Percentiles rank a stretch among this genome's conserved stretches.
phyloP scores from a whole-genome alignment of 768 basidiomycete genomes.

The Lactarius pseudohatsudake region DNA sequence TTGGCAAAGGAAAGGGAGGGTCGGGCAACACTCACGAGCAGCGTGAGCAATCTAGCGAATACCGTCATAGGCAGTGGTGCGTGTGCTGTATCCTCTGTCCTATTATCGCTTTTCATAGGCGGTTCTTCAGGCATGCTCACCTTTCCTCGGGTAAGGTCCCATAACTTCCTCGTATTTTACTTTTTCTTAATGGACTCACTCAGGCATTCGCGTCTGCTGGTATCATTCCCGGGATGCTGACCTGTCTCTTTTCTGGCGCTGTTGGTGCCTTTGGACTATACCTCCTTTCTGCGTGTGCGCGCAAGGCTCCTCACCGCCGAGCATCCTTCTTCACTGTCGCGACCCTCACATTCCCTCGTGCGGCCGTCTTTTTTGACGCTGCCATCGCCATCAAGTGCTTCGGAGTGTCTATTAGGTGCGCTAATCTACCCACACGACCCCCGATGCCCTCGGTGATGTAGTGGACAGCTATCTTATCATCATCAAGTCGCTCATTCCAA shows the following conservation, averaged over 20 bases:
- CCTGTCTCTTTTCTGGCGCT: slow-evolving; percentile 77
- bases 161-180: background rate
- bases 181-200: background rate
- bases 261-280: slow-evolving; percentile 86
- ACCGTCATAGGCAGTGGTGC: slow-evolving; percentile 90
- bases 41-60: slow-evolving; percentile 79
- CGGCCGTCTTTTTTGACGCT: slow-evolving; percentile 86
- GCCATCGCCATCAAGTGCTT: slow-evolving; percentile 97
- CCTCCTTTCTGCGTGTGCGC: slow-evolving; percentile 81
- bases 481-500: slow-evolving; percentile 91
- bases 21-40: slow-evolving; percentile 65
- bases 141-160: slow-evolving; percentile 68
- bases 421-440: slow-evolving; percentile 13
- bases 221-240: slow-evolving; percentile 84
- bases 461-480: slow-evolving; percentile 77
- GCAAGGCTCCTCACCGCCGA: slow-evolving; percentile 66
- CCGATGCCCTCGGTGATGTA: background rate
- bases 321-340: slow-evolving; percentile 84
- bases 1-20: slow-evolving; percentile 48
- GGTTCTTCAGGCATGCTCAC: slow-evolving; percentile 68
- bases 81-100: slow-evolving; percentile 26
- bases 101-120: background rate
- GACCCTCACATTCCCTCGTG: slow-evolving; percentile 85
- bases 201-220: slow-evolving; percentile 91
- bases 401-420: slow-evolving; percentile 87